A percentile compares a stretch with the other conserved stretches of the same genome.
Conservation (phyloP, 331 rosid genomes). For the Acacia concinna region DNA sequence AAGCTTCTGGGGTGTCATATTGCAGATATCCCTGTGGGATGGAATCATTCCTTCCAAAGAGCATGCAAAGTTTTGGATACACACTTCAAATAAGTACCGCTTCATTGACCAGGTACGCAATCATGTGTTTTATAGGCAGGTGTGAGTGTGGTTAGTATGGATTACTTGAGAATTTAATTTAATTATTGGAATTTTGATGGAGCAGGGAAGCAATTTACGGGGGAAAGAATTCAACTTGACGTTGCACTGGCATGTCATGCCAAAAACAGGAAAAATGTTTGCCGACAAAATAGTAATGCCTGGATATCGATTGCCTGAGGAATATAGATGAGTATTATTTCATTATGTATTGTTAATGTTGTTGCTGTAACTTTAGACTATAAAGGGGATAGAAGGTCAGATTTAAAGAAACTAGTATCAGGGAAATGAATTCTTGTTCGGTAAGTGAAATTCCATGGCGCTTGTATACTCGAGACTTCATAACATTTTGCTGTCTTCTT, state of each 20-base stretch:
- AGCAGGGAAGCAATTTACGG: conserved; percentile 82
- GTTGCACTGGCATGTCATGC: conserved; percentile 99
- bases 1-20: conserved; percentile 18
- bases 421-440: conserved; percentile 24
- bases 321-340: conserved; percentile 61
- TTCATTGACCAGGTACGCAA: conserved; percentile 74
- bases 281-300: conserved; percentile 75
- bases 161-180: conserved; percentile 15
- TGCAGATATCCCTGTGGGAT: conserved; percentile 93
- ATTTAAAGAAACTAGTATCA: conserved; percentile 32
- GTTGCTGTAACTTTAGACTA: conserved; percentile 47
- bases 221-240: conserved; percentile 88
- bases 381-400: conserved; percentile 28
- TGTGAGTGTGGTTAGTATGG: not conserved
- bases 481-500: conserved; percentile 24
- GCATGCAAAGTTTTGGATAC: conserved; percentile 76
- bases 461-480: conserved; percentile 31
- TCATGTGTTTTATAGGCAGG: not conserved
- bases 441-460: conserved; percentile 32
- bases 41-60: conserved; percentile 85
- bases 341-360: conserved; percentile 33
- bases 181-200: conserved; percentile 1
- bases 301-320: conserved; percentile 71
- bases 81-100: conserved; percentile 85
- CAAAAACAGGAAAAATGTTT: conserved; percentile 92